phyloP scores from a whole-genome alignment of 225 moss, liverwort and hornwort species.

The Thuidium tamariscinum region DNA sequence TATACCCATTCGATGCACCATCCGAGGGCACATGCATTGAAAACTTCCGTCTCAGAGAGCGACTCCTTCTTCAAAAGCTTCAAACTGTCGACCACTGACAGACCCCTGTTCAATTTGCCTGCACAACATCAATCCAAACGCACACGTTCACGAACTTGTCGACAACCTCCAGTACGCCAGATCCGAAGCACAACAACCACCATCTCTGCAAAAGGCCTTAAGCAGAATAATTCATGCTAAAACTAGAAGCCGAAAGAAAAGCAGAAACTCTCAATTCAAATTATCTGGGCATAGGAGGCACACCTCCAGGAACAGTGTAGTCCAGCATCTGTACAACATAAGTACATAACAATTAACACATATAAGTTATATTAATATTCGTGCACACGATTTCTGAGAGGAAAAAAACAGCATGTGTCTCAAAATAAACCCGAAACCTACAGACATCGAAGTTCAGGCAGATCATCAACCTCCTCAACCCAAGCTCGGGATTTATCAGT shows the following conservation, averaged over 20 bases:
- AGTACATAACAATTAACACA: neutral
- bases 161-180: neutral
- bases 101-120: constrained; percentile 93
- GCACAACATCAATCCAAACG: constrained; percentile 5
- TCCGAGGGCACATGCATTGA: constrained; percentile 69
- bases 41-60: constrained; percentile 57
- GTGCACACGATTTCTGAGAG: neutral
- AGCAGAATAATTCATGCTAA: neutral
- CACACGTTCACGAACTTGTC: neutral
- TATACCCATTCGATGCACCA: constrained; percentile 98
- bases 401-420: neutral
- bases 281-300: neutral
- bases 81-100: constrained; percentile 86
- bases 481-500: constrained; percentile 75
- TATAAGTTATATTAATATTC: neutral
- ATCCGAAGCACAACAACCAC: neutral
- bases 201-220: neutral
- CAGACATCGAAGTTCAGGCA: neutral
- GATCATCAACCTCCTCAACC: constrained; percentile 60
- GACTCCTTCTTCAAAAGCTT: constrained; percentile 36
- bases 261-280: neutral
- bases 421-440: neutral
- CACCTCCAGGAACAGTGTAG: constrained; percentile 90
- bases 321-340: constrained; percentile 65
- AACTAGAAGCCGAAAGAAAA: neutral